A percentile compares a stretch with the other conserved stretches of the same genome.
Evolutionary conservation across 2,329 filamentous ascomycete genomes (phyloP).

Genomic region (Pyrenophora tritici-repentis): DNA sequence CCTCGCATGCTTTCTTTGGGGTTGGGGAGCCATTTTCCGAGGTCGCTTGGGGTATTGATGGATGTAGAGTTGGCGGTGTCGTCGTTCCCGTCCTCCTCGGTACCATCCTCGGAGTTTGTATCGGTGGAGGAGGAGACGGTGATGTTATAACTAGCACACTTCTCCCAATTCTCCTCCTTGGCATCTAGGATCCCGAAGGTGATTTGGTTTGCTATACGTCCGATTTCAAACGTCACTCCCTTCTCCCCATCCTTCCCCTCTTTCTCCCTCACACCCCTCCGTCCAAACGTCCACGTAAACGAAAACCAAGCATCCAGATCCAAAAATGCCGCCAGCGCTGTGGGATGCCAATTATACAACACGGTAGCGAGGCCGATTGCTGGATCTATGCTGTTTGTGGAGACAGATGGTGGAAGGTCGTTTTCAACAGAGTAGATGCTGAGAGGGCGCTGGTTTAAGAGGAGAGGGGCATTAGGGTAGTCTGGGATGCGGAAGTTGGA

Average conservation of each 20-base stretch:
- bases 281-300: slow-evolving; percentile 21
- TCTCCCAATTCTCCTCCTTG: slow-evolving; percentile 22
- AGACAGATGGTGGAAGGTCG: too few species aligned
- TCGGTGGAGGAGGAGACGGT: too few species aligned
- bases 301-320: slow-evolving; percentile 35
- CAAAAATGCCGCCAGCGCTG: slow-evolving; percentile 23
- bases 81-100: neutral
- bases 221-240: slow-evolving; percentile 23
- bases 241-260: too few species aligned
- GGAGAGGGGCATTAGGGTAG: slow-evolving; percentile 13
- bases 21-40: slow-evolving; percentile 29
- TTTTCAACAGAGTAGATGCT: too few species aligned
- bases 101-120: too few species aligned
- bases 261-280: too few species aligned
- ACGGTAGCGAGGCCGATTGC: slow-evolving; percentile 26
- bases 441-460: slow-evolving; percentile 13
- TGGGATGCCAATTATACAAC: slow-evolving; percentile 27
- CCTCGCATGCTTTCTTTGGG: slow-evolving; percentile 28
- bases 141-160: slow-evolving; percentile 32
- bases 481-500: slow-evolving; percentile 18
- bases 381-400: too few species aligned
- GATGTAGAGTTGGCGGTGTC: too few species aligned
- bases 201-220: slow-evolving; percentile 27
- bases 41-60: too few species aligned
- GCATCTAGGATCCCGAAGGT: slow-evolving; percentile 28